Percentiles rank a stretch among this genome's conserved stretches.
These are phyloP conservation scores for Daldinia caldariorum DNA, from an alignment of 495 filamentous ascomycete species.

Conservation along the genomic window DNA sequence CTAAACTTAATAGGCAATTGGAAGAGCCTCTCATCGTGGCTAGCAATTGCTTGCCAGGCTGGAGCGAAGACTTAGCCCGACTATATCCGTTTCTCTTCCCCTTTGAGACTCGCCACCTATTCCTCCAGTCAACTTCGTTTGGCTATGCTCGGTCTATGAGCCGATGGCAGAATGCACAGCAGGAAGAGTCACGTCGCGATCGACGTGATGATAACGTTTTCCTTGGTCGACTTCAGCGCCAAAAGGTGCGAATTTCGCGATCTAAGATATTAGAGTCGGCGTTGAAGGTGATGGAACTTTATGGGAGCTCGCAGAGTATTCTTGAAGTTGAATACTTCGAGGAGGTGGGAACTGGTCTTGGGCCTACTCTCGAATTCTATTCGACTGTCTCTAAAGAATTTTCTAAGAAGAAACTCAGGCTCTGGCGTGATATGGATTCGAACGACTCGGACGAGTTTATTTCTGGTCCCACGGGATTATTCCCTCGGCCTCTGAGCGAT, in stretches of 20 bases:
- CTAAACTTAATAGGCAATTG: constrained; percentile 96
- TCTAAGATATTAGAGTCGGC: constrained; percentile 94
- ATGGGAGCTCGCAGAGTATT: constrained; percentile 93
- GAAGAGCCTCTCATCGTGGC: constrained; percentile 99
- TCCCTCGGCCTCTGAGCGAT: constrained; percentile 91
- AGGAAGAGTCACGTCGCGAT: constrained; percentile 81
- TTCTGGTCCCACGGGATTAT: constrained; percentile 84
- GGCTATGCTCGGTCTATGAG: constrained; percentile 98
- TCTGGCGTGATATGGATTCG: constrained; percentile 95
- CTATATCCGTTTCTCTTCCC: constrained; percentile 99
- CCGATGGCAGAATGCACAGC: constrained; percentile 93
- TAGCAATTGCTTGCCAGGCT: constrained; percentile 93
- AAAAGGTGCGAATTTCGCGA: constrained; percentile 96
- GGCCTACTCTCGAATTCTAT: constrained; percentile 98
- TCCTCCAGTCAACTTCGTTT: constrained; percentile 97
- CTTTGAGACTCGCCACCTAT: constrained; percentile 97
- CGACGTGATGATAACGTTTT: constrained; percentile 89
- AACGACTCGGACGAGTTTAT: constrained; percentile 81
- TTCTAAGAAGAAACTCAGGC: constrained; percentile 92
- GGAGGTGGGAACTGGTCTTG: constrained; percentile 95
- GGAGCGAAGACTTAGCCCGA: constrained; percentile 97
- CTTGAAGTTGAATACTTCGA: constrained; percentile 99
- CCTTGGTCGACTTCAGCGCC: constrained; percentile 91
- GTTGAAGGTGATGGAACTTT: constrained; percentile 99
- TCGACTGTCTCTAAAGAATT: constrained; percentile 98